These are phyloP conservation scores for Talaromyces amestolkiae DNA, from an alignment of 2,329 filamentous ascomycete genomes.

Conservation along the genomic window DNA sequence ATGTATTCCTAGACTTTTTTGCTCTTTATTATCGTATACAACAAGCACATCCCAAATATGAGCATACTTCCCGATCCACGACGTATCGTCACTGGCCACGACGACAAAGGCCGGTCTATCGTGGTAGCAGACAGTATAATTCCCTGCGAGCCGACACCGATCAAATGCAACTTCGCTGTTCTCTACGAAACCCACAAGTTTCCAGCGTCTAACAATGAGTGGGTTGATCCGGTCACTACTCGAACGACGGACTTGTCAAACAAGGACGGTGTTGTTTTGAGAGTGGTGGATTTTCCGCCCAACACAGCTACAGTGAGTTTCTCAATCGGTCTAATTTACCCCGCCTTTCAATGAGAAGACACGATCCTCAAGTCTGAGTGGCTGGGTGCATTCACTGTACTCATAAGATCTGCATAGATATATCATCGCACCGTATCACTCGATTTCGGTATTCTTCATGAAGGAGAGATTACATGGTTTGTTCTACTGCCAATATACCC, in stretches of 20 bases:
- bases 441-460: conserved; percentile 7
- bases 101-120: conserved; percentile 8
- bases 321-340: background rate
- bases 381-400: background rate
- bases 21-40: too few species aligned
- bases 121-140: conserved; percentile 5
- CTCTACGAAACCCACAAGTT: conserved; percentile 13
- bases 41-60: background rate
- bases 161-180: conserved; percentile 13
- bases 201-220: conserved; percentile 9
- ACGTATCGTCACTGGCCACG: conserved; percentile 15
- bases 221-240: background rate
- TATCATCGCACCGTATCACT: conserved; percentile 10
- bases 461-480: conserved; percentile 9
- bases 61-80: conserved; percentile 13
- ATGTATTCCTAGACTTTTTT: too few species aligned
- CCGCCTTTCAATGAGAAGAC: background rate
- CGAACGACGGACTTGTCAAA: conserved; percentile 3
- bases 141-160: background rate
- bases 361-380: too few species aligned
- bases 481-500: background rate
- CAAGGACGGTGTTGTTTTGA: conserved; percentile 6
- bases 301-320: conserved; percentile 10
- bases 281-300: conserved; percentile 15
- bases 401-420: background rate